Evolutionary conservation across 176 grass and related monocot species (phyloP), one percentile per base, ranked within the genome.

Genomic region (Hsuehochloa calcarea): DNA sequence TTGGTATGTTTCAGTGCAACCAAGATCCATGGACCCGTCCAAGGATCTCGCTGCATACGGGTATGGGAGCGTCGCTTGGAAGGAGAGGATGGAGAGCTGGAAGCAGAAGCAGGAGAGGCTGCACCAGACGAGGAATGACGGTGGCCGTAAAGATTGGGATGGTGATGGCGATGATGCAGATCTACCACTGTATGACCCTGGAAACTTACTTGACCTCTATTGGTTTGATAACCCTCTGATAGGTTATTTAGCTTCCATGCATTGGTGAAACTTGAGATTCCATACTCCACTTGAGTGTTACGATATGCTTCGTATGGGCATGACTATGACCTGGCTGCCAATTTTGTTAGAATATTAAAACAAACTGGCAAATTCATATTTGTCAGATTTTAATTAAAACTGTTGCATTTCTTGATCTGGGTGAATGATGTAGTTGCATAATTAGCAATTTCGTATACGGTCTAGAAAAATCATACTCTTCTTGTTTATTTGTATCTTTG

Each of bases 21-120:
- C 90, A 6, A 85, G 93, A 92, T 92, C 93, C 20, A 92, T 95
- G 93, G 93, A 95, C 72, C 93, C 93, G 34, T 95, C 90, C 43
- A 95, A 92, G 88, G 90, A 95, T 70, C 80, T 95, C 16, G 93
- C 85, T 60, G 90, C 93, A 25, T 95, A 95, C 59, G 93, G 93
- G 20, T 95, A 95, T 59, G 93, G 93, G 29, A 95, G 93, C 58
- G 93, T 95, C 11, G 93, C 93, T 44, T 95, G 93, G 93, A 95
- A 95, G 86, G 90, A 95, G 86, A 90, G 93, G 83, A 92, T 95
- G 93, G 90, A 95, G 67, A 87, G 80, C 75, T 95, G 93, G 93
- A 95, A 95, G 79, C 93, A 92, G 82, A 95, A 95, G 85, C 93
- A 95, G 78, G 93, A 95, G 17, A 95, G 91, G 65, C 61, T 87